Conservation (phyloP, 2,329 filamentous ascomycete species). For the Talaromyces rugulosus region DNA sequence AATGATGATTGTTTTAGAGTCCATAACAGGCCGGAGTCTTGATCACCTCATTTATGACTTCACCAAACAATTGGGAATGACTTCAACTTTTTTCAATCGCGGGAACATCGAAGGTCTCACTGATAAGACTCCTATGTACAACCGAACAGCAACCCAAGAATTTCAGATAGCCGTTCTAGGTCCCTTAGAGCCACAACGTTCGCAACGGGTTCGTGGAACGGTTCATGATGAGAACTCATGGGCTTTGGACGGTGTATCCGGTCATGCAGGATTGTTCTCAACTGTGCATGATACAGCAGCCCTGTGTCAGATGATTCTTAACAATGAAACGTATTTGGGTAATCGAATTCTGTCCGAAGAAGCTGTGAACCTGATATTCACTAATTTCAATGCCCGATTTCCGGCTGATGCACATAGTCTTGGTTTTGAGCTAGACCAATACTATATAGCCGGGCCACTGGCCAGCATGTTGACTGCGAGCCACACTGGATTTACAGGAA, state of each 20-base stretch:
- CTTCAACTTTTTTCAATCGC: constrained; percentile 28
- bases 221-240: constrained; percentile 37
- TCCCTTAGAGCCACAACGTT: constrained; percentile 27
- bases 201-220: constrained; percentile 36
- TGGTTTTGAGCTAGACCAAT: constrained; percentile 32
- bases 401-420: constrained; percentile 23
- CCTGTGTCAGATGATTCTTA: constrained; percentile 35
- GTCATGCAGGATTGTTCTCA: constrained; percentile 35
- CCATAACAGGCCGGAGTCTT: constrained; percentile 20
- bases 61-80: constrained; percentile 26
- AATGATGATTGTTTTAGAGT: constrained; percentile 26
- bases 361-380: constrained; percentile 31
- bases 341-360: constrained; percentile 22
- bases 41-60: constrained; percentile 24
- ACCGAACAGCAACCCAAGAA: constrained; percentile 27
- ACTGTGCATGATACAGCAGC: constrained; percentile 27
- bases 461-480: constrained; percentile 20
- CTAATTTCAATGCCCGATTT: constrained; percentile 28
- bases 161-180: constrained; percentile 29
- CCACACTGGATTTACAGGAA: constrained; percentile 26
- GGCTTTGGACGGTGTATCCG: constrained; percentile 30
- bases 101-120: constrained; percentile 25
- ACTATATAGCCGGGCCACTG: constrained; percentile 29
- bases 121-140: constrained; percentile 17
- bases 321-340: constrained; percentile 33